Percentiles rank a stretch among this genome's conserved stretches.
phyloP scores from a whole-genome alignment of 2,329 filamentous ascomycete species.

The Colletotrichum paranaense region DNA sequence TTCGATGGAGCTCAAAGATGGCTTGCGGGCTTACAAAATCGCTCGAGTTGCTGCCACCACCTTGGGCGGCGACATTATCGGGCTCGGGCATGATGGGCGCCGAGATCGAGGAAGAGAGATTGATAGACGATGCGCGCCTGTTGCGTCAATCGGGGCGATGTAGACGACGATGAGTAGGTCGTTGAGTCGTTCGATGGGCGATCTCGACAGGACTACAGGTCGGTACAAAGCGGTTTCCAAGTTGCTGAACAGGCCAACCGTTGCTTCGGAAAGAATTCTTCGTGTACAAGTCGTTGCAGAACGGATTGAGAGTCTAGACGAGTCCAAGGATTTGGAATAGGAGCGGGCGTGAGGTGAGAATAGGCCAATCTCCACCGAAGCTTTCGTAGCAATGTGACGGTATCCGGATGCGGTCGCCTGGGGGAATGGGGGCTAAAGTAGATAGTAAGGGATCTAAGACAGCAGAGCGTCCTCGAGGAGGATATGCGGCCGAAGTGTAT shows the following conservation, averaged over 20 bases:
- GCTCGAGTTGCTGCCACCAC: constrained; percentile 83
- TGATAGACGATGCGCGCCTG: background rate
- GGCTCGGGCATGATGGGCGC: constrained; percentile 47
- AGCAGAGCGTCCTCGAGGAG: constrained; percentile 16
- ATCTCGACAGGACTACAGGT: background rate
- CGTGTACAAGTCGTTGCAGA: constrained; percentile 8
- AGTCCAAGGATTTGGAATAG: constrained; percentile 25
- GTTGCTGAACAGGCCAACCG: constrained; percentile 4
- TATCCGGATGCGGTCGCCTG: constrained; percentile 33
- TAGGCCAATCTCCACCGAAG: constrained; percentile 30
- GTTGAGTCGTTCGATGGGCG: background rate
- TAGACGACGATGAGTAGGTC: background rate
- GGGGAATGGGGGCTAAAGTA: constrained; percentile 27
- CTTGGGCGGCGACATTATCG: constrained; percentile 52
- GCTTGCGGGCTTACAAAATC: constrained; percentile 81
- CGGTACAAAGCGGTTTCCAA: background rate
- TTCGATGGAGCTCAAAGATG: constrained; percentile 22
- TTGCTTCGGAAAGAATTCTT: background rate
- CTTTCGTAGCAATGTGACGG: constrained; percentile 28
- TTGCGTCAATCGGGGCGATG: background rate
- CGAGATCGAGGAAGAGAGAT: background rate
- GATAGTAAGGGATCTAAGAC: constrained; percentile 27
- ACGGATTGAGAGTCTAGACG: constrained; percentile 8
- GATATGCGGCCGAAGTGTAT: constrained; percentile 11
- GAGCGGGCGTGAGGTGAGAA: background rate